Base-by-base conservation (phyloP, 192 early-diverging fungal genomes). In the Linnemannia elongata region DNA sequence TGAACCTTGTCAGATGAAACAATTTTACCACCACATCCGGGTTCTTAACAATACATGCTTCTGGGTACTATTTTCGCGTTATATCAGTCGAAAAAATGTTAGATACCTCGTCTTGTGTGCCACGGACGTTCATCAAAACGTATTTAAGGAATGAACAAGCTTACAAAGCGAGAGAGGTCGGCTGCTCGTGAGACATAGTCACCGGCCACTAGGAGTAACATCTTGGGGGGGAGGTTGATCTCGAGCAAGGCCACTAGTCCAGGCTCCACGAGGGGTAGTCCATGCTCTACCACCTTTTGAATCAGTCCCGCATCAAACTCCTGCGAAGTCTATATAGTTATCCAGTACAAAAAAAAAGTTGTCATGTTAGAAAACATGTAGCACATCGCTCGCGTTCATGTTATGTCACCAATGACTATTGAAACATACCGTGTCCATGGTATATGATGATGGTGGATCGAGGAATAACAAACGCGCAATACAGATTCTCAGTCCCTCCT, bases 111-210 rank as follows among this genome's bases (percentile, higher is more conserved):
- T 15, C 49, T 18, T 2, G 17, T 52, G 6, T 18, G n/a, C 2
- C n/a, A 27, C 55, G 6, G n/a, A 10, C 22, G n/a, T 60, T 27
- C 9, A 8, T 6, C 8, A n/a, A 18, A 18, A 27, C 5, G n/a
- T 55, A 12, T 60, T 27, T 1, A 69, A 22, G 24, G 1, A 6
- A 1, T 7, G 76, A 24, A 47, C 12, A 17, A 45, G 69, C 83
- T 80, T 80, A 86, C 83, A 69, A 86, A 86, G 22, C 85, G 79
- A 30, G 79, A 81, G 2, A 87, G 79, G 35, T 87, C 85, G 15
- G 80, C 60, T 57, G 85, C 85, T 7, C 79, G 27, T 17, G 85
- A 49, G 7, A 87, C 76, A 54, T 81, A 87, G 10, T 87, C 76
- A 2, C 79, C 76, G 18, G 81, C 79, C 15, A 81, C 27, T 10